Evolutionary conservation across 2,329 filamentous ascomycete species (phyloP), one percentile per base, ranked within the genome.

Genomic region (Neoascochyta sp.): DNA sequence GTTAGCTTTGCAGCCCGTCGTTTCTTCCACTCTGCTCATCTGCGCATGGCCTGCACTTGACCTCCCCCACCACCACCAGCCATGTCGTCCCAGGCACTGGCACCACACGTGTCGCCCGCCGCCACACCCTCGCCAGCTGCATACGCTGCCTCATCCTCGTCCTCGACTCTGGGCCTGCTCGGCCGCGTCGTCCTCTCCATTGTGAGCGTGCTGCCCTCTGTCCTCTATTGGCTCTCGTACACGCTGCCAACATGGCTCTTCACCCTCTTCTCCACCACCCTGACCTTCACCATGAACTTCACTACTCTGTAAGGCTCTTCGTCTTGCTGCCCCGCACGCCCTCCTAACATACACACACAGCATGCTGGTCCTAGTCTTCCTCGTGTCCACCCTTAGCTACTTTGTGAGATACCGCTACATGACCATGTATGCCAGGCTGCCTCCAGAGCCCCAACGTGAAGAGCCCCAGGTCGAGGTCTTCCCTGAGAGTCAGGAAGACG

Each of bases 231-330:
- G 81, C 65, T 81, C 32, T 78, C 90, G 15, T 88, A 96, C 47
- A 93, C 86, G 10, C 63, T 95, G 36, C 92, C 92, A 23, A 87
- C 86, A 60, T 79, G 92, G 64, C 76, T 96, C 11, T 98, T 94
- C 61, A 85, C 81, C 5, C 71, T 95, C 41, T 86, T 95, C 56
- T 95, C 88, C 5, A 90, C 87, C 43, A 95, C 86, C 63, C 71
- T 94, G 70, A 98, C 92, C 0, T 86, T 98, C 56, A 98, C 92
- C 8, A 93, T 98, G 89, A 96, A 96, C 61, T 90, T 92, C 50
- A 96, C 90, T 12, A 98, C 92, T 11, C 66, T 98, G 80, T 93
- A 78, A 58, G 80, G 52, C 14, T 16, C 16, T 12, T 27, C 9
- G 17, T n/a, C 12, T 13, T 20, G n/a, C n/a, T n/a, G n/a, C n/a